Base-by-base conservation (phyloP, 352 stramenopile genomes). In the Pythium rishiriense region DNA sequence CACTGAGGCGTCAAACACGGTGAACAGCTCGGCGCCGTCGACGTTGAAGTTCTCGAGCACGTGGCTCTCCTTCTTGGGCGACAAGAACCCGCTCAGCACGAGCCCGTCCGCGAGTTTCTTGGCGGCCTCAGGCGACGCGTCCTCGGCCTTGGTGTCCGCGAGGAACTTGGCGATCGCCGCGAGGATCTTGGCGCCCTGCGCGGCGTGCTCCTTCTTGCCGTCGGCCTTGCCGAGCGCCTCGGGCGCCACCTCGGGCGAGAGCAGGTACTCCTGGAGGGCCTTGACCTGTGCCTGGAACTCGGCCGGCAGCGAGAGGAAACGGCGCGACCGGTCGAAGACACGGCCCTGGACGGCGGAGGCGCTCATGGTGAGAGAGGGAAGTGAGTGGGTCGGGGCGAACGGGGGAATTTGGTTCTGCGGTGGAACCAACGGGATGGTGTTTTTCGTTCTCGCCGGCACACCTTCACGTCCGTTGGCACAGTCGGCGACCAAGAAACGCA, bases 11-110 rank as follows among this genome's bases (percentile, higher is more conserved):
- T 68, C 42, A 43, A 68, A 59, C 10, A 68, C 53, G 12, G 49
- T 59, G 41, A 59, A 68, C 19, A 49, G 25, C 17, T 69, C 56
- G 31, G 31, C 54, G 11, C 33, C 25, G 28, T 64, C 56, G 21
- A 69, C 55, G 55, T 47, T 54, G 50, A 69, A 69, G 29, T 56
- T 39, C 48, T 69, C n/a, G 6, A 69, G 39, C 48, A 29, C 29
- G n/a, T 26, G 43, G 24, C 42, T 43, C 45, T 73, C 66, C 39
- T 73, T 68, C 19, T 62, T 51, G 37, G 53, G 60, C 29, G 66
- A 59, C 12, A 73, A 8, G 12, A 65, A 65, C 17, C 60, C 60
- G 33, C 26, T 48, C 24, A 73, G 62, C 50, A 73, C 66, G 46
- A 73, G 66, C 7, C 54, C 60, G 24, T 69, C 56, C 24, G 42